Base-by-base conservation (phyloP, 2,329 filamentous ascomycete species). In the Pseudogymnoascus sp. region DNA sequence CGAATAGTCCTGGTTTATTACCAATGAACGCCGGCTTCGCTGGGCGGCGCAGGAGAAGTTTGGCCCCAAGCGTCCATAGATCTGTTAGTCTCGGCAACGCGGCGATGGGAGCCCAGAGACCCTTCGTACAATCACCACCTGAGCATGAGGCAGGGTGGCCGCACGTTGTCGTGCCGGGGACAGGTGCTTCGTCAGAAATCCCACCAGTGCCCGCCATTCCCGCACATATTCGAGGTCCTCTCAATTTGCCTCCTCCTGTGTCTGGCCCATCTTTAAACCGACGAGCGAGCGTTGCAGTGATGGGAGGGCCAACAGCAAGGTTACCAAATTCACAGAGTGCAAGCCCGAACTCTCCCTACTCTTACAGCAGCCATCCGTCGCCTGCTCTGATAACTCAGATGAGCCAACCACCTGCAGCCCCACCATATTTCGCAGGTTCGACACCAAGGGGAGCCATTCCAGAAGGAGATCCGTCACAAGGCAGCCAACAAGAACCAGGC, bases 31-130 rank as follows among this genome's bases (percentile, higher is more conserved):
- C 51, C 28, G n/a, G 6, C 28, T 34, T 57, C 6, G n/a, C n/a
- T 10, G 51, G 25, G 51, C 25, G 28, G 6, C 48, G 48, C 14
- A 31, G 84, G 67, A 80, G 80, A 36, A 80, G 84, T n/a, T 71
- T 86, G 66, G 85, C 82, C 10, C 83, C 85, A 0, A 79, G 80
- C 67, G 86, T 85, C 8, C 84, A 85, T 43, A 80, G 84, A 66
- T 77, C 81, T 25, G 76, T 80, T 16, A 85, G 82, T 69, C 70
- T 83, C 11, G 78, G 79, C 34, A 68, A 81, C 37, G 76, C 77
- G 57, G 74, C 75, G 28, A 57, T 57, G n/a, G 51, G 28, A 57
- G n/a, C 10, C 16, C 51, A 34, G n/a, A 57, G 28, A 14, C n/a
- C 25, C 7, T 34, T 34, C 10, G 51, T 4, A 11, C 48, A 54